phyloP scores from a whole-genome alignment of 257 asterid species.

The Paraleonurus japonicus region DNA sequence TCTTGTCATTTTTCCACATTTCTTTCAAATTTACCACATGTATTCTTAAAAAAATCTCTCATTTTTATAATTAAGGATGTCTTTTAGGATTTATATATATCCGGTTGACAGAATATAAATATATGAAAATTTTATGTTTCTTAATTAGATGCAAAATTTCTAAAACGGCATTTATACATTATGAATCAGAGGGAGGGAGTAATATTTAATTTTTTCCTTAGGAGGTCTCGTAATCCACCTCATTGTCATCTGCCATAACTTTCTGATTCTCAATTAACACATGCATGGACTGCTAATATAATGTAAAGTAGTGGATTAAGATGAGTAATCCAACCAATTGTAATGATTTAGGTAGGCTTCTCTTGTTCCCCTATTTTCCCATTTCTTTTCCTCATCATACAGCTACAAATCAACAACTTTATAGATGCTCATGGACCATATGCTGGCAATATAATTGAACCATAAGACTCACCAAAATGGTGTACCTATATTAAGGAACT shows the following conservation, averaged over 20 bases:
- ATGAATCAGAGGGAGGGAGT: background rate
- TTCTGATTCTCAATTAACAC: conserved; percentile 35
- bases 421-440: conserved; percentile 54
- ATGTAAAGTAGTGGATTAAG: conserved; percentile 27
- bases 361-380: conserved; percentile 30
- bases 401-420: conserved; percentile 46
- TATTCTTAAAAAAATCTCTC: background rate
- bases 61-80: too few relatives aligned
- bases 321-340: conserved; percentile 43
- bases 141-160: background rate
- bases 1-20: too few relatives aligned
- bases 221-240: background rate
- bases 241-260: background rate
- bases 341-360: conserved; percentile 46
- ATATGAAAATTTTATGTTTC: too few relatives aligned
- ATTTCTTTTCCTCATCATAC: conserved; percentile 21
- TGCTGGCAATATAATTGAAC: conserved; percentile 26
- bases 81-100: too few relatives aligned
- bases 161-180: too few relatives aligned
- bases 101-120: background rate
- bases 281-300: conserved; percentile 35
- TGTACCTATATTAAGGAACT: conserved; percentile 19
- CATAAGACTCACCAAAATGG: background rate
- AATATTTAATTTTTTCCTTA: background rate
- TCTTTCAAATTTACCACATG: too few relatives aligned